These are phyloP conservation scores for Geotrichum candidum DNA, from an alignment of 1,139 yeast genomes.

Conservation along the genomic window DNA sequence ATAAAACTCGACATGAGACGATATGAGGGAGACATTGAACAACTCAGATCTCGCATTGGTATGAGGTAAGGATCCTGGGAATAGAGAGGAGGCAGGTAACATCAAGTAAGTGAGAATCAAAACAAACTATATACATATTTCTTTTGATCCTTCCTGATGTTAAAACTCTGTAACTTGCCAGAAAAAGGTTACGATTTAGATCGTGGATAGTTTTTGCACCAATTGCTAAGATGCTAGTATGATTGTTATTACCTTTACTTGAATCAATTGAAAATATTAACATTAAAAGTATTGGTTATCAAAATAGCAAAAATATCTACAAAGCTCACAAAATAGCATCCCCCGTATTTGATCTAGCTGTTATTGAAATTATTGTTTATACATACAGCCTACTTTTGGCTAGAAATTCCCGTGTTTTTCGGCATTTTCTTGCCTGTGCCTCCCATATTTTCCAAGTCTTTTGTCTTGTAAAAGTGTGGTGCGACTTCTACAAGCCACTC, in stretches of 20 bases:
- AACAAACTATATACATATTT: too few relatives aligned
- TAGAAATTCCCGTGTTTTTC: slow-evolving; percentile 8
- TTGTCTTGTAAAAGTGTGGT: slow-evolving; percentile 47
- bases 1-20: not conserved
- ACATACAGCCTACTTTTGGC: not conserved
- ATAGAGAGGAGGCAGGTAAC: not conserved
- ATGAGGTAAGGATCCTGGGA: not conserved
- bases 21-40: not conserved
- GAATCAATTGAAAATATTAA: too few relatives aligned
- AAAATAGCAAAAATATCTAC: not conserved
- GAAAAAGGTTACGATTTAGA: too few relatives aligned
- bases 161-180: too few relatives aligned
- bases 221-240: too few relatives aligned
- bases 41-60: not conserved
- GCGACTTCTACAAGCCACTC: slow-evolving; percentile 63
- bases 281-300: too few relatives aligned
- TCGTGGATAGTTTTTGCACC: too few relatives aligned
- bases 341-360: not conserved
- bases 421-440: slow-evolving; percentile 19
- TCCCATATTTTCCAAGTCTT: slow-evolving; percentile 25
- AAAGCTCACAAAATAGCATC: not conserved
- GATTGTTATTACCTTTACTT: too few relatives aligned
- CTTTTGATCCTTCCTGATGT: too few relatives aligned
- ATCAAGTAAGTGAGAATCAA: too few relatives aligned
- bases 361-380: not conserved